Evolutionary conservation across 768 basidiomycete species (phyloP).

Genomic region (Suillus discolor): DNA sequence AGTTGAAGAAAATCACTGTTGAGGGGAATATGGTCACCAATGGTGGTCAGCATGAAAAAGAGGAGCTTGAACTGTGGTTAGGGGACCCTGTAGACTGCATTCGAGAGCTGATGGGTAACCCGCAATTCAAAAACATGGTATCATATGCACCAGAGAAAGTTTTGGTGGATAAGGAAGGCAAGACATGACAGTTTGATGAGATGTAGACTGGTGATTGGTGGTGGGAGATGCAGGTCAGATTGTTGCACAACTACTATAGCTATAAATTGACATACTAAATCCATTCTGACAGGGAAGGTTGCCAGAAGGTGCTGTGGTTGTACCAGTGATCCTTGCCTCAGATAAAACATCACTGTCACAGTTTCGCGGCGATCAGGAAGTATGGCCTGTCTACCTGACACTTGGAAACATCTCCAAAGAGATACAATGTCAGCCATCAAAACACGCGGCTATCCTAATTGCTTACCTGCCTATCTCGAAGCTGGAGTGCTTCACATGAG

Average conservation of each 20-base stretch:
- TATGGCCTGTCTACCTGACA: no score
- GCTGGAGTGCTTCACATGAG: constrained; percentile 25
- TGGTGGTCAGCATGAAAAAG: background rate
- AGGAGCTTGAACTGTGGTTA: constrained; percentile 26
- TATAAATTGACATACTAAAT: background rate
- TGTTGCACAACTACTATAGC: background rate
- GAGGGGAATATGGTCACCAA: constrained; percentile 16
- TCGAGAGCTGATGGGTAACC: constrained; percentile 28
- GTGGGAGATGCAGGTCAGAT: constrained; percentile 37
- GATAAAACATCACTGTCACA: no score
- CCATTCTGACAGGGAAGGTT: background rate
- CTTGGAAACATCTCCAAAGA: no score
- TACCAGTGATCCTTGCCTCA: no score
- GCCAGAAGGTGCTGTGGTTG: no score
- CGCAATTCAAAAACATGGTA: constrained; percentile 29
- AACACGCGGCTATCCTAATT: constrained; percentile 21
- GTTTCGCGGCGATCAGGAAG: no score
- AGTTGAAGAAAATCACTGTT: constrained; percentile 12
- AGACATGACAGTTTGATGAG: constrained; percentile 33
- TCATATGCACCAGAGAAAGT: constrained; percentile 32
- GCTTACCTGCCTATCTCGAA: constrained; percentile 42
- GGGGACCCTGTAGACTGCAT: constrained; percentile 31
- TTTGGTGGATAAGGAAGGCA: constrained; percentile 16
- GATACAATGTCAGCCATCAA: no score
- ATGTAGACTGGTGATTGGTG: constrained; percentile 43